phyloP scores from a whole-genome alignment of 140 eudicot species.

The Artemisia princeps region DNA sequence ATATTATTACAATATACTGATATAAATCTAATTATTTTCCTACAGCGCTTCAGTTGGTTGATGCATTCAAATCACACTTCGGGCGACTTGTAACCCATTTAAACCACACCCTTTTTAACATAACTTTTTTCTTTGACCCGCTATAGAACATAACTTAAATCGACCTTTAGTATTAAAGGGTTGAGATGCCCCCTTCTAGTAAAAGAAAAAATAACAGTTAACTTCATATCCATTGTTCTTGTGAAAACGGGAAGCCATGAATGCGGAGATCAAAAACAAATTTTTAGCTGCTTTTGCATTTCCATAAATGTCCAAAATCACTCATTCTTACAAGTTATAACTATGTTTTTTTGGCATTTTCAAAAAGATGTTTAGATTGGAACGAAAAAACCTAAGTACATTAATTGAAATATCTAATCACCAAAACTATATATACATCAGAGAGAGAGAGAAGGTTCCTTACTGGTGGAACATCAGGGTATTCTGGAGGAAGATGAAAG shows the following conservation, averaged over 20 bases:
- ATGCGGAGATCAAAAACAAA: neutral
- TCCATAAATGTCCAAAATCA: conserved; percentile 4
- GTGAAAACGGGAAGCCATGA: neutral
- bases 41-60: too few species aligned
- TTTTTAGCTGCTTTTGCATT: neutral
- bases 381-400: neutral
- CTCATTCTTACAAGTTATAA: neutral
- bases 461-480: conserved; percentile 97
- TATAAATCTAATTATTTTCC: too few species aligned
- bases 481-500: conserved; percentile 92
- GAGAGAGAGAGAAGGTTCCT: conserved; percentile 16
- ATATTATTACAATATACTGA: too few species aligned
- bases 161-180: neutral
- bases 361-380: conserved; percentile 1
- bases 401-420: neutral
- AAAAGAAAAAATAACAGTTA: neutral
- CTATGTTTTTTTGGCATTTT: neutral
- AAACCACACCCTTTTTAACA: too few species aligned
- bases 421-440: neutral
- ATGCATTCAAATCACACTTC: too few species aligned
- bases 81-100: too few species aligned
- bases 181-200: neutral
- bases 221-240: neutral
- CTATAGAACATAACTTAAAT: neutral
- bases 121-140: too few species aligned